Base-by-base conservation (phyloP, 2,329 filamentous ascomycete genomes). In the Verticillium dahliae region DNA sequence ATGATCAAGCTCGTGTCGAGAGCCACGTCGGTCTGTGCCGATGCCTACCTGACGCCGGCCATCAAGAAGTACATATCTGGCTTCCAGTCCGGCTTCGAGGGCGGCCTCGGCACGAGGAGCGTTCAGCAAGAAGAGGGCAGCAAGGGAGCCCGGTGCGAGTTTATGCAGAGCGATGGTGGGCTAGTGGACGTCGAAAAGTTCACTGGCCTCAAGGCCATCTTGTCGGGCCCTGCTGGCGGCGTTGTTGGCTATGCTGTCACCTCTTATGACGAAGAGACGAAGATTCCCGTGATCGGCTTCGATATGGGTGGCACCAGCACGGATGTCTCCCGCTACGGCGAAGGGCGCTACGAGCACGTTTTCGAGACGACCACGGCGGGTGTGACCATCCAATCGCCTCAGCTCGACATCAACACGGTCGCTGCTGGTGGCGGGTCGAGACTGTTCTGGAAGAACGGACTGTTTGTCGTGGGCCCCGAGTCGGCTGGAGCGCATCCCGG, bases 231-330 rank as follows among this genome's bases (percentile, higher is more conserved):
- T 1, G 93, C 93, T n/a, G 93, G 92, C 37, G 93, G 93, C 50
- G 93, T 97, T 0, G 92, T 97, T 0, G 93, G 93, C 4, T 97
- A 97, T 73, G 92, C 93, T 18, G 86, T 94, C 22, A 97, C 94
- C 0, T 95, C 90, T 1, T 97, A 95, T 72, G 93, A 97, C 66
- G 83, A 89, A 0, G 80, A 89, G 58, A 95, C 91, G 4, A 90
- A 87, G 70, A 91, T 85, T 1, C 92, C 92, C 0, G 90, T 97
- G 4, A 97, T 97, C 69, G 93, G 93, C 0, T 97, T 97, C 69
- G 93, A 97, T 68, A 97, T 97, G 93, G 92, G 92, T 41, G 93
- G 93, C 11, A 97, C 93, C 0, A 93, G 89, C 62, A 97, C 93
- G 1, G 93, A 97, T 73, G 91, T 97, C 10, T 96, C 91, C 38